These are phyloP conservation scores for Saccharum officinarum DNA, from an alignment of 176 grass and related monocot genomes.

Conservation along the genomic window DNA sequence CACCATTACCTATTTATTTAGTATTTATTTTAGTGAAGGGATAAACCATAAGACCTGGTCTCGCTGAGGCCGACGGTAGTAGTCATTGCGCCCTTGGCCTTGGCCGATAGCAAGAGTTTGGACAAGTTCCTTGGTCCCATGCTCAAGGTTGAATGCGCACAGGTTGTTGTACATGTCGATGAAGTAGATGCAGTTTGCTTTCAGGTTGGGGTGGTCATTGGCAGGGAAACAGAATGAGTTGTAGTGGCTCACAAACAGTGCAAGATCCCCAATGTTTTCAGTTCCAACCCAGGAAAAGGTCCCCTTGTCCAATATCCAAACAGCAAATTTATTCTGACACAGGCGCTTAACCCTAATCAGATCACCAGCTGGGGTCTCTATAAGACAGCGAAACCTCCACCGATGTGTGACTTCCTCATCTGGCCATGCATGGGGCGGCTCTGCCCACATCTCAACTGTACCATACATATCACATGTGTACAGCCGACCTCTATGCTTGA, in stretches of 20 bases:
- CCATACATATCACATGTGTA: slow-evolving; percentile 50
- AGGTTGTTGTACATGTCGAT: slow-evolving; percentile 40
- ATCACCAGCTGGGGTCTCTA: slow-evolving; percentile 49
- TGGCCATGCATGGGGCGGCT: slow-evolving; percentile 46
- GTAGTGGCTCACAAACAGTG: slow-evolving; percentile 38
- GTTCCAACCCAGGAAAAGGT: slow-evolving; percentile 20
- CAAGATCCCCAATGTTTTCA: slow-evolving; percentile 25
- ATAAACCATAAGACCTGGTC: slow-evolving; percentile 33
- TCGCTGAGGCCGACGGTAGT: not conserved
- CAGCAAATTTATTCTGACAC: slow-evolving; percentile 15
- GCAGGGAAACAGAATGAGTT: slow-evolving; percentile 36
- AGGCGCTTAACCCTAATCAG: slow-evolving; percentile 43
- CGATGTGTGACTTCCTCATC: slow-evolving; percentile 23
- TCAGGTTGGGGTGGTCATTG: slow-evolving; percentile 38
- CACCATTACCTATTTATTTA: not conserved
- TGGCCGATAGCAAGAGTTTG: not conserved
- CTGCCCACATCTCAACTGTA: slow-evolving; percentile 45
- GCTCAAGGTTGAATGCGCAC: slow-evolving; percentile 42
- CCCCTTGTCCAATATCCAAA: slow-evolving; percentile 38
- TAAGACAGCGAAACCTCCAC: slow-evolving; percentile 23
- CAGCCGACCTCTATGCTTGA: slow-evolving; percentile 46
- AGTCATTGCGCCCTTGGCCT: not conserved
- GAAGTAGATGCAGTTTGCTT: slow-evolving; percentile 55
- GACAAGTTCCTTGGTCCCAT: slow-evolving; percentile 47
- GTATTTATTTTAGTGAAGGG: slow-evolving; percentile 43